Percentiles rank a stretch among this genome's conserved stretches.
These are phyloP conservation scores for Fraxinus excelsior DNA, from an alignment of 257 asterid genomes.

Conservation along the genomic window DNA sequence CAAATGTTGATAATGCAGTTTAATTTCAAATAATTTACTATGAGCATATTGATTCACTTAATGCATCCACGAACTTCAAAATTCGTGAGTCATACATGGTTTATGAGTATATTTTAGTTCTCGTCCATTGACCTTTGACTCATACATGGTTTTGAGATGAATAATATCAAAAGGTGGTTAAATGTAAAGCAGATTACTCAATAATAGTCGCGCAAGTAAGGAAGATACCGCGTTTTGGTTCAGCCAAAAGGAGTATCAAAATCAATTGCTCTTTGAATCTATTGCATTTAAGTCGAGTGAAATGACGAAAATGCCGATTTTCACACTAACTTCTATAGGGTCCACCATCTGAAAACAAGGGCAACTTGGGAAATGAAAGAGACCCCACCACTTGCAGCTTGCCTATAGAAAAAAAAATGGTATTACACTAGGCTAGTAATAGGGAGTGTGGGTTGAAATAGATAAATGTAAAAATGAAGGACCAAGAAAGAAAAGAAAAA, in stretches of 20 bases:
- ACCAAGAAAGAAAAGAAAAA: background rate
- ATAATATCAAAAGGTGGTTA: too few species aligned
- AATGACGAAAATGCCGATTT: constrained; percentile 9
- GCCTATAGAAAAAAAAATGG: background rate
- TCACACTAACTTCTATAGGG: constrained; percentile 5
- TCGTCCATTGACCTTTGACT: too few species aligned
- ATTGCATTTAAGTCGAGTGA: background rate
- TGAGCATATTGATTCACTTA: background rate
- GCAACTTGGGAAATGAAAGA: constrained; percentile 17
- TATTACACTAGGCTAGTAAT: too few species aligned
- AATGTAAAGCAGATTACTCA: too few species aligned
- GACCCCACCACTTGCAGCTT: background rate
- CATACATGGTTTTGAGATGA: too few species aligned
- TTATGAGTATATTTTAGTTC: too few species aligned
- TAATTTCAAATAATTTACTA: background rate
- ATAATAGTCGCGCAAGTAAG: background rate
- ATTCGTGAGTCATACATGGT: too few species aligned
- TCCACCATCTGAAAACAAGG: constrained; percentile 15
- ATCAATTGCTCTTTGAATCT: too few species aligned
- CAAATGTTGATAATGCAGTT: background rate
- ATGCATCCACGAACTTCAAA: too few species aligned
- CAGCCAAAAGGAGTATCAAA: background rate
- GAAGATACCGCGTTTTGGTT: background rate
- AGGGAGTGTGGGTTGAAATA: background rate
- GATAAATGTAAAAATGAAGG: background rate